Evolutionary conservation across 768 basidiomycete species (phyloP).

Genomic region (Lactifluus piperatus): DNA sequence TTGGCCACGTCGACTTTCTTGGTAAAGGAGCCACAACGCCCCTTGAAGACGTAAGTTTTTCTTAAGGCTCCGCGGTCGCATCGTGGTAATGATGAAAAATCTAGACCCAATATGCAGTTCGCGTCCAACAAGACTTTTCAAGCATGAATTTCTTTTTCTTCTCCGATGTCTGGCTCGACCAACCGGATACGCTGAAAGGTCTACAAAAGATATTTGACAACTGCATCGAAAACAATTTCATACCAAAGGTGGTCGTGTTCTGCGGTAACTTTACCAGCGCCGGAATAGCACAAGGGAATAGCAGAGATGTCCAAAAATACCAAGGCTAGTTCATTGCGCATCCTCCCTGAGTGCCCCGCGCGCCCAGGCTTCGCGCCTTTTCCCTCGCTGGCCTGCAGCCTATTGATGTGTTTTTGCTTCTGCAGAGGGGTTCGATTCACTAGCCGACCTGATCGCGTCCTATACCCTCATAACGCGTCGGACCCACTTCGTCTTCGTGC

Average conservation of each 20-base stretch:
- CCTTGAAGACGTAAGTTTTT: slow-evolving; percentile 70
- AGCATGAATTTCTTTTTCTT: slow-evolving; percentile 86
- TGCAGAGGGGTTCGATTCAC: slow-evolving; percentile 78
- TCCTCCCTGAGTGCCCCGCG: no score
- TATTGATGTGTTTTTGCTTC: slow-evolving; percentile 4
- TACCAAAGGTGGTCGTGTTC: slow-evolving; percentile 83
- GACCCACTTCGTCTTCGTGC: slow-evolving; percentile 91
- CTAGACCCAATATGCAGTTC: slow-evolving; percentile 47
- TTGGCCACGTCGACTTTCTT: slow-evolving; percentile 94
- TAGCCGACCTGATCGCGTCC: slow-evolving; percentile 76
- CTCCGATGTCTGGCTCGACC: slow-evolving; percentile 95
- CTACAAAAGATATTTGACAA: slow-evolving; percentile 84
- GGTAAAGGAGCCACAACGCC: slow-evolving; percentile 90
- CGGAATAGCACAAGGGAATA: slow-evolving; percentile 71
- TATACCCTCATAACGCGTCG: slow-evolving; percentile 68
- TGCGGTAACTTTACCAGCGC: slow-evolving; percentile 93
- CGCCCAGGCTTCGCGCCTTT: no score
- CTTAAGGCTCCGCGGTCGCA: not conserved
- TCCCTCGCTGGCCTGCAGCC: not conserved
- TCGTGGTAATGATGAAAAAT: not conserved
- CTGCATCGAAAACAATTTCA: slow-evolving; percentile 77
- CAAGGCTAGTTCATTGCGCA: slow-evolving; percentile 46
- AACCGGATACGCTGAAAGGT: slow-evolving; percentile 70
- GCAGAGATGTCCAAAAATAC: slow-evolving; percentile 71
- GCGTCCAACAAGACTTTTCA: slow-evolving; percentile 58